Conservation (phyloP, 2,329 filamentous ascomycete genomes). For the Boeremia exigua region DNA sequence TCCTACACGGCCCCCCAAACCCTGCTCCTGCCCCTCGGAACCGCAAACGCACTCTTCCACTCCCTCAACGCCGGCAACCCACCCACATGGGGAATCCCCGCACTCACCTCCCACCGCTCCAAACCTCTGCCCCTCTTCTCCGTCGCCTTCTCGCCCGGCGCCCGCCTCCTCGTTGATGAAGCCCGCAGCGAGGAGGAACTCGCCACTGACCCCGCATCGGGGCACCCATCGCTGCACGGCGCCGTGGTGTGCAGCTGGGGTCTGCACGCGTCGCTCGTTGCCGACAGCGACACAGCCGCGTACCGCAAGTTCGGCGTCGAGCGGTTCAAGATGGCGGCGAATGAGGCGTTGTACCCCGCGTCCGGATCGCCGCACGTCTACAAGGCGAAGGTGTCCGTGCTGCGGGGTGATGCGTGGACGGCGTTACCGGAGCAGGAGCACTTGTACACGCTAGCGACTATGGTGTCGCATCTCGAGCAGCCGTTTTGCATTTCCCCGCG, state of each 20-base stretch:
- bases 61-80: conserved; percentile 49
- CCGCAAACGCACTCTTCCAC: conserved; percentile 57
- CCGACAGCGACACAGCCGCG: conserved; percentile 84
- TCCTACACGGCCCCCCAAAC: conserved; percentile 60
- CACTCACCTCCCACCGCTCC: conserved; percentile 44
- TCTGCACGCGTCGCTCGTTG: conserved; percentile 86
- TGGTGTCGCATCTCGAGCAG: conserved; percentile 82
- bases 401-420: conserved; percentile 40
- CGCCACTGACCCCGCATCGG: conserved; percentile 26
- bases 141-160: conserved; percentile 53
- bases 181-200: conserved; percentile 51
- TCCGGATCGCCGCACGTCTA: conserved; percentile 65
- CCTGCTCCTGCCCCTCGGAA: conserved; percentile 60
- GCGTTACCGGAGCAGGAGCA: conserved; percentile 59
- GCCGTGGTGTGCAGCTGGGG: conserved; percentile 90
- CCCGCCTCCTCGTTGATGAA: conserved; percentile 52
- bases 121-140: conserved; percentile 52
- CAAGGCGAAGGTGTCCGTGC: conserved; percentile 57
- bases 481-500: conserved; percentile 81
- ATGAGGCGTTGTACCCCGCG: conserved; percentile 70
- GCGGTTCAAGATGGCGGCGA: conserved; percentile 84
- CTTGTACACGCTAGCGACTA: conserved; percentile 76
- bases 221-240: conserved; percentile 60
- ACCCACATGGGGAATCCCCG: conserved; percentile 50
- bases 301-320: conserved; percentile 78